A percentile compares a stretch with the other conserved stretches of the same genome.
These are phyloP conservation scores for Protomyces inouyei DNA, from an alignment of 1,139 yeast species.

Conservation along the genomic window DNA sequence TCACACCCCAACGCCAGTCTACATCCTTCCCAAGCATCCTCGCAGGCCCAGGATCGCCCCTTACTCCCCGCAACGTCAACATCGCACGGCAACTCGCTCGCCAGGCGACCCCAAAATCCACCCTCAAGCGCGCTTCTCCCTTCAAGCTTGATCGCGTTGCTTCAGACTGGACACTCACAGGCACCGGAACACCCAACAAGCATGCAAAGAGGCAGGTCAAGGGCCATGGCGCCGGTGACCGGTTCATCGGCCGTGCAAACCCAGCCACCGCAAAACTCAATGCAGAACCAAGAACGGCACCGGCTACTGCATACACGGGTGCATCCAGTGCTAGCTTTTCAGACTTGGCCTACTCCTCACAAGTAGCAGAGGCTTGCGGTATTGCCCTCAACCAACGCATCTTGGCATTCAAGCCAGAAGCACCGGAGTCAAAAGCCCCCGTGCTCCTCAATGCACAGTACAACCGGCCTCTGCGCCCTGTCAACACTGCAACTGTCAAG, in stretches of 20 bases:
- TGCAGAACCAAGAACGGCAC: conserved; percentile 43
- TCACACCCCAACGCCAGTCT: conserved; percentile 15
- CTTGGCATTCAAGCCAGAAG: conserved; percentile 77
- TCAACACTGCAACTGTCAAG: conserved; percentile 43
- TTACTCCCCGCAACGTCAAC: conserved; percentile 22
- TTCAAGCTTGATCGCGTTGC: conserved; percentile 42
- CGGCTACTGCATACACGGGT: conserved; percentile 30
- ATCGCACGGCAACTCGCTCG: conserved; percentile 6
- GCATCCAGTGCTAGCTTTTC: conserved; percentile 34
- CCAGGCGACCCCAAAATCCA: conserved; percentile 21
- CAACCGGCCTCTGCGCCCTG: conserved; percentile 39
- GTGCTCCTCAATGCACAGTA: conserved; percentile 48
- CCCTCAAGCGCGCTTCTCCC: conserved; percentile 14
- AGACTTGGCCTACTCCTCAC: conserved; percentile 54
- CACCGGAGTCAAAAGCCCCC: conserved; percentile 68
- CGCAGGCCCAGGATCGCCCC: conserved; percentile 3
- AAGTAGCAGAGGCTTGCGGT: conserved; percentile 94
- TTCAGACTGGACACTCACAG: conserved; percentile 39
- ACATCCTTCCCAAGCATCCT: conserved; percentile 1
- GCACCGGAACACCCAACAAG: conserved; percentile 33
- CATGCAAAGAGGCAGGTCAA: conserved; percentile 26
- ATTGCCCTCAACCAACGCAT: conserved; percentile 78
- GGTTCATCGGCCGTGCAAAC: conserved; percentile 31
- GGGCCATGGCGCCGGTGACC: conserved; percentile 32
- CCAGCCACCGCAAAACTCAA: conserved; percentile 36